Conservation (phyloP, 805 yeast genomes). For the Candida wancherniae region DNA sequence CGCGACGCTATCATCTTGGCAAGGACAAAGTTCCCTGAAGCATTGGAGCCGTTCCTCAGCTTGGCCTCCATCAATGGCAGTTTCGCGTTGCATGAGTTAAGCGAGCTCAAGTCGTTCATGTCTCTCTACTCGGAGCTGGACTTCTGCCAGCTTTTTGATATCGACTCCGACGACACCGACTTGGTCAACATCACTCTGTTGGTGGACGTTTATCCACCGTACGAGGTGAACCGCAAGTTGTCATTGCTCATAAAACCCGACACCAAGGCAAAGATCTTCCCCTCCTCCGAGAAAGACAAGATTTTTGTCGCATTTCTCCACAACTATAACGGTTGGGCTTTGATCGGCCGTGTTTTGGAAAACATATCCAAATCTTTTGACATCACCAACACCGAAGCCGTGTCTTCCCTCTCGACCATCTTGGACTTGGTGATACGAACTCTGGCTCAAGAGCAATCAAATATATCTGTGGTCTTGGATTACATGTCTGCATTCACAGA, state of each 20-base stretch:
- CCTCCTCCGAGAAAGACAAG: constrained; percentile 35
- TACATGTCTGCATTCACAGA: constrained; percentile 46
- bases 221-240: constrained; percentile 43
- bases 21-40: constrained; percentile 70
- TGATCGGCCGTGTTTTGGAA: constrained; percentile 73
- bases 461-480: constrained; percentile 22
- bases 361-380: constrained; percentile 46
- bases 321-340: constrained; percentile 81
- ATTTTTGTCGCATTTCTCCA: constrained; percentile 61
- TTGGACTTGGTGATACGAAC: constrained; percentile 44
- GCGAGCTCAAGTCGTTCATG: constrained; percentile 59
- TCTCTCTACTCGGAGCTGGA: constrained; percentile 37
- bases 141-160: constrained; percentile 36
- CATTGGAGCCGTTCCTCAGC: constrained; percentile 56
- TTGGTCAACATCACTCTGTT: constrained; percentile 46
- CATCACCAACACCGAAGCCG: constrained; percentile 32
- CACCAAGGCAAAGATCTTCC: constrained; percentile 68
- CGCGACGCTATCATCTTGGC: constrained; percentile 46
- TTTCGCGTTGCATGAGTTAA: constrained; percentile 61
- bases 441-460: constrained; percentile 4
- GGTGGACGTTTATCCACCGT: constrained; percentile 53
- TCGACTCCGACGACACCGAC: constrained; percentile 51
- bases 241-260: constrained; percentile 42
- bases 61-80: constrained; percentile 59
- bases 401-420: constrained; percentile 35